Base-by-base conservation (phyloP, 73 alveolate genomes). In the Tetrahymena malaccensis region DNA sequence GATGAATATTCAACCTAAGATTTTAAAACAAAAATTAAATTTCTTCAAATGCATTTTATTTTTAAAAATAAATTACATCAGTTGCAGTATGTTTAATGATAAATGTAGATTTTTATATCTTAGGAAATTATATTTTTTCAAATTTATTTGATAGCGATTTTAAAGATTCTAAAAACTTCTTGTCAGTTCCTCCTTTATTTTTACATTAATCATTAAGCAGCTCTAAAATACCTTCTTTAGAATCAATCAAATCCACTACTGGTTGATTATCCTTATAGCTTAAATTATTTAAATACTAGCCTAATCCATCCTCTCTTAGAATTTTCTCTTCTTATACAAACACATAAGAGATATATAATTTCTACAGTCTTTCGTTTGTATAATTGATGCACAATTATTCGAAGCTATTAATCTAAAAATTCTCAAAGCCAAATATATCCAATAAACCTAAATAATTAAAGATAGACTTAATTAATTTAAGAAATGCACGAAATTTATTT, bases 371-470 rank as follows among this genome's bases (percentile, higher is more conserved):
- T 96, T 99, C 99, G 95, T 99, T 99, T 38, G 99, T 99, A 93
- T 98, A 99, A 94, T 99, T 99, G 94, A 99, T 99, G 94, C 99
- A 97, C 95, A 99, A 94, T 94, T 99, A 98, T 93, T 99, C 99
- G 96, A 99, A 99, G 94, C 98, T 97, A 96, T 99, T 99, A 94
- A 98, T 99, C 83, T 98, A 96, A 95, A 99, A 99, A 58, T 97
- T 97, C 97, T 99, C 99, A 96, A 99, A 99, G 10, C 99, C 99
- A 95, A 98, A 99, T 33, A 99, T 99, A 98, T 99, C 99, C 11
- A 99, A 95, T 25, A 99, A 98, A 34, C 99, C 99, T 25, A 98
- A 98, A 31, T 40, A 31, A 43, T 33, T 21, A 50, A 44, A 7
- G 25, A 34, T 13, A 17, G 43, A 37, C 34, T 34, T 43, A 43